Base-by-base conservation (phyloP, 2,329 filamentous ascomycete genomes). In the Pseudogymnoascus sp. region DNA sequence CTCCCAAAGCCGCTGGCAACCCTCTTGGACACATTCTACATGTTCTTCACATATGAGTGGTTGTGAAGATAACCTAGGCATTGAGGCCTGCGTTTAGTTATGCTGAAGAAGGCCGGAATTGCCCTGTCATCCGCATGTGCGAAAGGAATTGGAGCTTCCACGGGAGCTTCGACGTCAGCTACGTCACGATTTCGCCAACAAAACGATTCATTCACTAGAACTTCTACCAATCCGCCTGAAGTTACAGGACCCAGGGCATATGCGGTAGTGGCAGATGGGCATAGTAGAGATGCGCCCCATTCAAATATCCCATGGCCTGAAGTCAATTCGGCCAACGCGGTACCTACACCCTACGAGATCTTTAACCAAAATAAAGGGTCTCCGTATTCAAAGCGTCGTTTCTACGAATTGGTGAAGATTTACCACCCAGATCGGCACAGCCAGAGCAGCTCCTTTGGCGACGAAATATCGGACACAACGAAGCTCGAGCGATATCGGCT, bases 321-420 rank as follows among this genome's bases (percentile, higher is more conserved):
- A 35, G 62, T 71, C 6, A 70, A 66, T 63, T 63, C 68, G 45
- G 60, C 66, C 16, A 68, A 69, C 33, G 59, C 64, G 3, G 62
- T 72, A 16, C 72, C 72, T 22, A 93, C 92, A 0, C 94, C 94
- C 0, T 97, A 99, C 77, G 90, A 97, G 71, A 90, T 99, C 72
- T 87, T 97, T 70, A 74, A 75, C 33, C 77, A 83, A 66, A 76
- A 79, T 61, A 83, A 78, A 68, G 78, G 79, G 63, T 85, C 84
- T 12, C 82, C 85, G 1, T 97, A 99, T 75, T 87, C 84, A 65
- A 97, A 99, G 75, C 77, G 81, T 45, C 85, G 85, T 64, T 99
- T 92, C 80, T 94, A 95, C 75, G 84, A 93, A 71, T 84, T 99
- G 60, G 94, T 96, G 63, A 99, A 97, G 78, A 80, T 95, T 55